Evolutionary conservation across 108 stramenopile genomes (phyloP).

Genomic region (Cyclostephanos invisitatus): DNA sequence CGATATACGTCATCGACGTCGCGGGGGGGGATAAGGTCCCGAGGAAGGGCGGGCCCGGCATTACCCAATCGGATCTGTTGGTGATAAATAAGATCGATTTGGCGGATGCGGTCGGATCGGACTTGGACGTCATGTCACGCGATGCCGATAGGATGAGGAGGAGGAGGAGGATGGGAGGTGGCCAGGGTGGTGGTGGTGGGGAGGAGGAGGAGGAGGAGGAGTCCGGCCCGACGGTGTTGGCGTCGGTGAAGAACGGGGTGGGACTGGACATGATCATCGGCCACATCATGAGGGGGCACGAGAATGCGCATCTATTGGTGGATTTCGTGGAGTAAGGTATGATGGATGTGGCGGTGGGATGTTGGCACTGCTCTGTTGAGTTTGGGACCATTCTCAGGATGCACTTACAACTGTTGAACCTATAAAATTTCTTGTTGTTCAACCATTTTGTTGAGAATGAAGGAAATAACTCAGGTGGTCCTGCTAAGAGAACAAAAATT

Average conservation of each 20-base stretch:
- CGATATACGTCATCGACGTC: conserved; percentile 98
- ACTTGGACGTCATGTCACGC: conserved; percentile 91
- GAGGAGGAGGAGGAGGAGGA: conserved; percentile 6
- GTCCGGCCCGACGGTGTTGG: conserved; percentile 90
- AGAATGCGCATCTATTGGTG: conserved; percentile 38
- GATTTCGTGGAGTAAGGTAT: conserved; percentile 15
- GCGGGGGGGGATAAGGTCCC: conserved; percentile 99
- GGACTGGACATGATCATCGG: conserved; percentile 70
- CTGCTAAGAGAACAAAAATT: no score
- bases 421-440: no score
- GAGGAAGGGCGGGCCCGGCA: conserved; percentile 97
- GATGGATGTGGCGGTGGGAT: no score
- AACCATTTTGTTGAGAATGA: no score
- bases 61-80: conserved; percentile 94
- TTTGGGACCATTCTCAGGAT: no score
- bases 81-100: conserved; percentile 98
- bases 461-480: no score
- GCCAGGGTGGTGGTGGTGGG: conserved; percentile 15
- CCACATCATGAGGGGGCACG: conserved; percentile 60
- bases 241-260: conserved; percentile 88
- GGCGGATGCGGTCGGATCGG: conserved; percentile 96
- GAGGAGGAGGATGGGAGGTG: neutral
- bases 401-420: no score
- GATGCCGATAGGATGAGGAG: conserved; percentile 92
- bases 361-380: neutral